Evolutionary conservation across 2,329 filamentous ascomycete species (phyloP).

Genomic region (Capronia coronata): DNA sequence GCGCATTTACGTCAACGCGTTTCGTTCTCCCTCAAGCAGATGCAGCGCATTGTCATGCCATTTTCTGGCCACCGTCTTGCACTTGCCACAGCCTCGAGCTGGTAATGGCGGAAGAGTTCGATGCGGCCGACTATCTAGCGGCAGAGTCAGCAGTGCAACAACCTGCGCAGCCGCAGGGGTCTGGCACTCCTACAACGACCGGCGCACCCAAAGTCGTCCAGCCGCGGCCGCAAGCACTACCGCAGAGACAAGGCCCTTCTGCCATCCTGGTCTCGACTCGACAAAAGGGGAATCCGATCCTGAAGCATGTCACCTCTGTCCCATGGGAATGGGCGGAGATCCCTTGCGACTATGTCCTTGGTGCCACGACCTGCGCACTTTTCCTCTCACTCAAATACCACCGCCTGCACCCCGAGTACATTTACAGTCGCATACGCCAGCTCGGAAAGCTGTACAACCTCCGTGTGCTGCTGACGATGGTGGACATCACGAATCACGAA

Average conservation of each 20-base stretch:
- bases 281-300: slow-evolving; percentile 90
- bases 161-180: slow-evolving; percentile 34
- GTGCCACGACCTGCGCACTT: slow-evolving; percentile 78
- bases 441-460: slow-evolving; percentile 81
- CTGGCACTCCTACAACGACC: slow-evolving; percentile 16
- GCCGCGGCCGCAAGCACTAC: slow-evolving; percentile 79
- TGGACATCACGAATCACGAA: slow-evolving; percentile 93
- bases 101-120: slow-evolving; percentile 44
- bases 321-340: slow-evolving; percentile 98
- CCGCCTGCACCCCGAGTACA: slow-evolving; percentile 92
- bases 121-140: slow-evolving; percentile 41
- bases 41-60: background rate
- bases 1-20: background rate
- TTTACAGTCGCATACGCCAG: slow-evolving; percentile 83
- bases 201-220: slow-evolving; percentile 56
- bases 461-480: slow-evolving; percentile 79
- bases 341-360: slow-evolving; percentile 86
- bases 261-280: slow-evolving; percentile 84
- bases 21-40: background rate
- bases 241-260: slow-evolving; percentile 59
- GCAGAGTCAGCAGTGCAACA: slow-evolving; percentile 38
- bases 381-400: slow-evolving; percentile 97
- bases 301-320: slow-evolving; percentile 72
- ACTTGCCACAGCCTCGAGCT: background rate
- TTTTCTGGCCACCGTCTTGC: background rate